Evolutionary conservation across 306 rosid genomes (phyloP), one percentile per base, ranked within the genome.

Genomic region (Cercis canadensis): DNA sequence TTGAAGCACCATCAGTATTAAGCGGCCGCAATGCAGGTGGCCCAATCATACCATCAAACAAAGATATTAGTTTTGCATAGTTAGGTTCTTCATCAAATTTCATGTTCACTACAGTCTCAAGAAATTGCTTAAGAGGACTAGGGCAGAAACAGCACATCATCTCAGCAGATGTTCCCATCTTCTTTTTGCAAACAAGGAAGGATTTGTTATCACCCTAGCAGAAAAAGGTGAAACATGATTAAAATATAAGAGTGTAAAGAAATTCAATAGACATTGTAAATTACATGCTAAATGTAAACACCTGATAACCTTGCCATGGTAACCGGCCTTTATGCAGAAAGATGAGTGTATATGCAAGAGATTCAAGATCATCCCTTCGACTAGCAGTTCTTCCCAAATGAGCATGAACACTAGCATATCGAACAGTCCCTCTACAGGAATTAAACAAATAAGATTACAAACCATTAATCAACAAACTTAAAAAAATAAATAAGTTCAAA

Each of bases 261-360:
- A 73, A 73, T 21, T 36, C 37, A 61, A 52, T 65, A 46, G 44
- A 36, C 55, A 36, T n/a, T 74, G 11, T 34, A 53, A 12, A 62
- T 8, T 57, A 60, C 12, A 74, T 17, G 71, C 52, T 43, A 7
- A 82, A 55, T 16, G 68, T 16, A 49, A n/a, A 52, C 64, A 93
- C 96, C 92, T 93, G 96, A 81, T 87, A 90, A 16, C 97, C 98
- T 81, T 93, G 97, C 97, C 97, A 93, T 8, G 97, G 96, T 80
- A 93, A 82, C 82, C 92, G 84, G 65, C 97, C 98, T 47, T 87
- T 86, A 51, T 88, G 92, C 60, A 93, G 98, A 70, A 93, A 93
- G 61, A 90, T 86, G 37, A 93, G 94, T 41, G 98, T 88, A 75
- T 90, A 93, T 16, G 98, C 97, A 75, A 93, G 96, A 57, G 98